A percentile compares a stretch with the other conserved stretches of the same genome.
Conservation (phyloP, 208 protist species). For the Wallacemonas collosoma region DNA sequence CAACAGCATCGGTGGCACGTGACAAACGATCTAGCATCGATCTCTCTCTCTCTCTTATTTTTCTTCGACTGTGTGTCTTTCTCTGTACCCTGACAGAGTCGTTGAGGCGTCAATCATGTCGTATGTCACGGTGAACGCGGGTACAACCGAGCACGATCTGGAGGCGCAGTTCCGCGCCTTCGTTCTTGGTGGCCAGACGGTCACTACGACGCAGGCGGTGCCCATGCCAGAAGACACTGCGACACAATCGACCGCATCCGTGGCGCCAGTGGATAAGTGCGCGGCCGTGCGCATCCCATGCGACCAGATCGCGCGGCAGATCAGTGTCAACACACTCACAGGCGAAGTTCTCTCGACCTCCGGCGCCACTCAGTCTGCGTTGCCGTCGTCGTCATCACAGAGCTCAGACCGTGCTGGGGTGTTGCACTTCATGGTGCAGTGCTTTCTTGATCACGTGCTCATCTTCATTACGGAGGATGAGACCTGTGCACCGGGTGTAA, state of each 20-base stretch:
- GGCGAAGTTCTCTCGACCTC: neutral
- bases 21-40: neutral
- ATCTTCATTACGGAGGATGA: conserved; percentile 73
- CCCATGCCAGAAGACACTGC: too few species aligned
- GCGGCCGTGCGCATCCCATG: neutral
- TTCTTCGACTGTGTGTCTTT: conserved; percentile 17
- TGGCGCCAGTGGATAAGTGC: neutral
- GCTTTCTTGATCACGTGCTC: conserved; percentile 67
- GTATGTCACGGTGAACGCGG: neutral
- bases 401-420: neutral
- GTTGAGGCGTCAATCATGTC: neutral
- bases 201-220: too few species aligned
- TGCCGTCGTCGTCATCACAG: too few species aligned
- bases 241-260: neutral
- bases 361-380: neutral
- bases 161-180: conserved; percentile 17
- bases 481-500: conserved; percentile 63
- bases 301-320: conserved; percentile 3
- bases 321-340: neutral
- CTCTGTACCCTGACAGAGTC: neutral
- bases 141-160: neutral
- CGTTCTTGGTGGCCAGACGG: neutral
- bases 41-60: conserved; percentile 8
- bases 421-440: conserved; percentile 66
- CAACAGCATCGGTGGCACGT: too few species aligned